Evolutionary conservation across 345 rosid species (phyloP), one percentile per base, ranked within the genome.

Genomic region (Gossypium mustelinum): DNA sequence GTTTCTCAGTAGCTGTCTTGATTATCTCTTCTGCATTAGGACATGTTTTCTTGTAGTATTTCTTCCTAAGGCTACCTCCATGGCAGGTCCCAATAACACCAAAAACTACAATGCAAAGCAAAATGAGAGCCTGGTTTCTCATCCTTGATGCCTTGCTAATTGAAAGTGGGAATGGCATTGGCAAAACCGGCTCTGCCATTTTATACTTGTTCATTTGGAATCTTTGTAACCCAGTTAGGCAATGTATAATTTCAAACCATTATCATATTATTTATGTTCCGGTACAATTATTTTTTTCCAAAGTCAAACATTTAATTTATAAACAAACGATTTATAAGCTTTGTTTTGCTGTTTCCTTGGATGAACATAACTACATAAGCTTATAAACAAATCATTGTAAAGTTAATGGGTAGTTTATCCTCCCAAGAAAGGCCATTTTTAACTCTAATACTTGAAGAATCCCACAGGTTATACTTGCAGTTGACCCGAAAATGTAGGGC

Each of bases 11-110:
- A 52, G 85, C 61, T 3, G 48, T 63, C 80, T 25, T 77, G 62
- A 89, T 82, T 3, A 80, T 77, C 0, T 72, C 75, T 72, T 88
- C 92, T 0, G 84, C 90, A 4, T 39, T 0, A 2, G 82, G 84
- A 72, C 92, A 85, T 10, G 77, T 79, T 0, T 48, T 12, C 4
- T 11, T 2, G 55, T 93, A 81, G 84, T 76, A 88, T 0, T 78
- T 83, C 72, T 85, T 82, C 77, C 71, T 72, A 60, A 81, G 73
- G 2, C 22, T 13, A 10, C 80, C 76, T 58, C 79, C 89, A 7
- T 76, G 75, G 67, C 84, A 84, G 74, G 58, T 77, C 17, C 70
- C 79, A 7, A 59, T 0, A 22, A 63, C n/a, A 56, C 54, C 65
- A 3, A 72, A 75, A 69, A 47, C 72, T 11, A 77, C 71, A 0